Evolutionary conservation across 1,284 basidiomycete species (phyloP).

Genomic region (Lignosus rhinocerotis): DNA sequence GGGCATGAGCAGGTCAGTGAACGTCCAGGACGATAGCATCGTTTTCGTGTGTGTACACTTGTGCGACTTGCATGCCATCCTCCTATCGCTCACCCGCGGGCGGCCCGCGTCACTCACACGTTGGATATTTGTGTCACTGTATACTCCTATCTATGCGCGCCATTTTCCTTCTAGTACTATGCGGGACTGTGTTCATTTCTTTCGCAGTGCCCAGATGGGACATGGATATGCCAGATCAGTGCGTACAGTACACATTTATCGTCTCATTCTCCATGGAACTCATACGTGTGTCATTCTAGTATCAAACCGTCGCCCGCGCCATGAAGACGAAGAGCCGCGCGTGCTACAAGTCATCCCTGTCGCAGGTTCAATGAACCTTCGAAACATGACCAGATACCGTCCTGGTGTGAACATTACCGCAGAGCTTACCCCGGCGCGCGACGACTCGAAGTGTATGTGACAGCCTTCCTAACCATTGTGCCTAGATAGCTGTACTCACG

Average conservation of each 20-base stretch:
- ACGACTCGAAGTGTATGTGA: slow-evolving; percentile 23
- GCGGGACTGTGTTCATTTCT: slow-evolving; percentile 3
- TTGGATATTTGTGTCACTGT: too few species aligned
- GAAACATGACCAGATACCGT: slow-evolving; percentile 15
- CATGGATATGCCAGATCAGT: slow-evolving; percentile 39
- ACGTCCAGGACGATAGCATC: not conserved
- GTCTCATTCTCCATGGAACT: not conserved
- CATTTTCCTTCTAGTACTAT: too few species aligned
- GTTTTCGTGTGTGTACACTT: too few species aligned
- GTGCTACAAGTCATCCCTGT: slow-evolving; percentile 45
- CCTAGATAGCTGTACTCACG: not conserved
- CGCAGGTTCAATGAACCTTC: slow-evolving; percentile 29
- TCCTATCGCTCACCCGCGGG: not conserved
- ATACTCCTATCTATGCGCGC: too few species aligned
- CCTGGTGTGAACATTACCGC: slow-evolving; percentile 30
- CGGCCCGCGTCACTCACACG: too few species aligned
- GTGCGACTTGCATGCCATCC: not conserved
- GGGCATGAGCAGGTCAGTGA: slow-evolving; percentile 32
- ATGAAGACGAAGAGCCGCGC: slow-evolving; percentile 39
- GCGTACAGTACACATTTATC: slow-evolving; percentile 16
- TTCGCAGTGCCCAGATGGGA: slow-evolving; percentile 37
- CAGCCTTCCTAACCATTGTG: not conserved
- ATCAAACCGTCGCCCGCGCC: slow-evolving; percentile 38
- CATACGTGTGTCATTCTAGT: slow-evolving; percentile 16
- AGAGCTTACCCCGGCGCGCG: slow-evolving; percentile 17